Evolutionary conservation across 257 asterid species (phyloP), one percentile per base, ranked within the genome.

Genomic region (Gardenia jasminoides): DNA sequence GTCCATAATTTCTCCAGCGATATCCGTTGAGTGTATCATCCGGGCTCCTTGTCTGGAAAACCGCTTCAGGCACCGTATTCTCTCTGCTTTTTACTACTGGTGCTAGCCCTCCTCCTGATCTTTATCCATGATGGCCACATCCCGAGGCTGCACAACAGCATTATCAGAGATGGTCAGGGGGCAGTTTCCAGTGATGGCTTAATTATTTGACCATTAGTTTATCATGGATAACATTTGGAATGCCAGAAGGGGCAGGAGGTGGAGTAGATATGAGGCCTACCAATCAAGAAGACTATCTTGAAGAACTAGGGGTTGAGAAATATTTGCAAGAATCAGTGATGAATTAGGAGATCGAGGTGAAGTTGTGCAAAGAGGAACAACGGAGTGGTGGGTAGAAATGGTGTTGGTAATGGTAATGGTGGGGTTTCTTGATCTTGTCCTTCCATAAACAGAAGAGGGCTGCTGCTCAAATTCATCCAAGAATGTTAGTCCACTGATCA

Each of bases 11-110:
- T 78, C 98, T 85, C 97, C 98, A 94, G 68, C 94, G 92, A 79
- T 87, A 94, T 13, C 98, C 98, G 88, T 94, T 98, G 79, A 94
- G 98, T 80, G 91, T 91, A 70, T 94, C 98, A 81, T 94, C 95
- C n/a, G 84, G 83, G 81, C 98, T 94, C 86, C 90, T 87, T 0
- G 98, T 93, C 83, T 94, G 97, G 79, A 94, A 94, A 56, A 95
- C 98, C 75, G 72, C 83, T 43, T 66, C 74, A 4, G 43, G 90
- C 65, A 44, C 76, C 19, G 64, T 0, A n/a, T 50, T 80, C 79
- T 78, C 81, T 84, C 33, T 80, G 81, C 52, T 30, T 82, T 89
- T 75, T 80, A 33, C 79, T 31, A 17, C 31, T 75, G 1, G 44
- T 24, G 7, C 44, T 36, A n/a, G 70, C 79, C 12, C 33, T 48